Evolutionary conservation across 208 protist species (phyloP), one percentile per base, ranked within the genome.

Genomic region (Leptomonas pyrrhocoris): DNA sequence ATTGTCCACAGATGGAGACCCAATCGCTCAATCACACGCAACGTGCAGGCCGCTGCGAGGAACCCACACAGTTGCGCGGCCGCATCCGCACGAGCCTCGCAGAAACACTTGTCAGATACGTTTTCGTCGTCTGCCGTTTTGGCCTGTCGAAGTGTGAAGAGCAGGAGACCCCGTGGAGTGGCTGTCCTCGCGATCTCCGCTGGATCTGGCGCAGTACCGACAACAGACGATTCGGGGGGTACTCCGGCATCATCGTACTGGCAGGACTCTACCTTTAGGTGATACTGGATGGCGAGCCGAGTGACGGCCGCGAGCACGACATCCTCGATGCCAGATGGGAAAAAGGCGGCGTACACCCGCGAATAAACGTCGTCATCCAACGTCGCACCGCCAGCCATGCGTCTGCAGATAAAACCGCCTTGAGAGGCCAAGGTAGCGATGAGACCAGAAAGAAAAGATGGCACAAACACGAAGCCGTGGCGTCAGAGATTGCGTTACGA

Each of bases 251-350:
- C 34, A 23, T 54, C 48, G 45, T 49, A 55, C 11, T 16, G 12
- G 19, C 7, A 55, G 5, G 40, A 30, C 2, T 54, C 57, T 15
- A 56, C 21, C 18, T 27, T 12, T 28, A 74, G 42, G 28, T 51
- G 31, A 62, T 59, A 38, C 1, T 13, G 30, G 25, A 55, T 42
- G n/a, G 60, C 60, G 11, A 55, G 31, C 4, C 46, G 60, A 2
- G 40, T 34, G 1, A 74, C 31, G 23, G 51, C 62, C 3, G 28
- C 25, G 21, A 25, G 65, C 9, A 74, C 80, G 12, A 84, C 80
- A 38, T 89, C 80, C 40, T 86, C 84, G 8, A 80, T 80, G 8
- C 80, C 80, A 21, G 51, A 68, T 1, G 78, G 80, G 43, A 83
- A 89, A n/a, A 68, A 43, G 19, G 60, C 59, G 21, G 70, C 64